Evolutionary conservation across 208 protist species (phyloP), one percentile per base, ranked within the genome.

Genomic region (Trypanosoma rangeli): DNA sequence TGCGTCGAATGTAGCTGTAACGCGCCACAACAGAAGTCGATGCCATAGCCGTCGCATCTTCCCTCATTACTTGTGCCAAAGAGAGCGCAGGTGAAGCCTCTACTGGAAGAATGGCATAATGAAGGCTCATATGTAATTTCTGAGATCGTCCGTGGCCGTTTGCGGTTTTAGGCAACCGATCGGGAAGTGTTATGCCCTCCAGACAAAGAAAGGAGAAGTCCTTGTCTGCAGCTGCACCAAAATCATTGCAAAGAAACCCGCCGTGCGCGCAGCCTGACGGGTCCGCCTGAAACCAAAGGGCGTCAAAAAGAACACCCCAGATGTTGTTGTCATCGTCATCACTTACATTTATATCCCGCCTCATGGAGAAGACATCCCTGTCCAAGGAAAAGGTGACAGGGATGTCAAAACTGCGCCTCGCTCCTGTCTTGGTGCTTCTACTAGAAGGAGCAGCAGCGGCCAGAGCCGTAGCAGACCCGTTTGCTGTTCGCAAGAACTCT

Each of bases 251-350:
- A 28, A 91, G 59, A 42, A 91, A 70, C 7, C 82, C 86, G 60
- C 89, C 84, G 42, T 68, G 80, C 2, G 85, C 59, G 26, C 71
- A 59, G 37, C 67, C 62, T 9, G 80, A 80, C 0, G 86, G 82
- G 57, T 92, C 89, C 8, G 64, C 69, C 67, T 94, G 89, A 39
- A 90, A 78, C 89, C 84, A 92, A 24, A 94, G 29, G 46, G 86
- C 89, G 60, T 92, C 89, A 68, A 87, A 64, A 22, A 94, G 31
- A 22, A 73, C 52, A 13, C 77, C 71, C 89, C 89, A 94, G 7
- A 79, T 55, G 52, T 81, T 72, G 24, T 71, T 50, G 65, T 90
- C 86, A 33, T 69, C 52, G 29, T 35, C 65, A 56, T n/a, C n/a
- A n/a, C 9, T 48, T 22, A 60, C 37, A 7, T 49, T 35, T 29